phyloP scores from a whole-genome alignment of 1,139 yeast species.

The Lodderomyces margitis region DNA sequence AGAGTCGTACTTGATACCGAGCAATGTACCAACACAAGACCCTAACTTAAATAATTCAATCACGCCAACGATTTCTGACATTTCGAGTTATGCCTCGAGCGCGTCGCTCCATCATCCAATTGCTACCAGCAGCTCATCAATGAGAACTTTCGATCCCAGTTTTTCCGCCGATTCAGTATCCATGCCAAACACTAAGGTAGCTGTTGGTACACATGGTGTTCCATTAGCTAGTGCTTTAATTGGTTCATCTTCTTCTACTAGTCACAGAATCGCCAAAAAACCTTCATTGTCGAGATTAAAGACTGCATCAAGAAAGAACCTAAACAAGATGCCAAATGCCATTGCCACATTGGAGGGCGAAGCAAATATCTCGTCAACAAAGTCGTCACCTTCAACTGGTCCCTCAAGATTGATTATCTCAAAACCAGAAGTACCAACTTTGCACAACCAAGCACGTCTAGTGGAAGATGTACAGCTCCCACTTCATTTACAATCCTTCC shows the following conservation, averaged over 20 bases:
- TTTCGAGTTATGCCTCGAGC: constrained; percentile 22
- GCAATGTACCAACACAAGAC: not conserved
- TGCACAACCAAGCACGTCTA: constrained; percentile 19
- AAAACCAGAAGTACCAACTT: not conserved
- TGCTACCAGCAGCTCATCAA: not conserved
- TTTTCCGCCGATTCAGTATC: not conserved
- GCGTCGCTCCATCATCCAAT: constrained; percentile 13
- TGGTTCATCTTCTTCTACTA: not conserved
- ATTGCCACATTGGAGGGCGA: constrained; percentile 16
- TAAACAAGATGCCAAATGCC: constrained; percentile 4
- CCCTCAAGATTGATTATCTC: not conserved
- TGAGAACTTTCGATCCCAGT: not conserved
- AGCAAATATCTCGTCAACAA: not conserved
- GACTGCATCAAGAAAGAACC: constrained; percentile 10
- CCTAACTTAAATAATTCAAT: constrained; percentile 17
- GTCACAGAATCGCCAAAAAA: constrained; percentile 21
- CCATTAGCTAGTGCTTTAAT: not conserved
- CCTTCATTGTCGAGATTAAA: constrained; percentile 22
- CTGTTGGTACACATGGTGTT: not conserved
- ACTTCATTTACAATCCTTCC: constrained; percentile 1
- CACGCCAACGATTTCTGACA: constrained; percentile 23
- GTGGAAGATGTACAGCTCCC: constrained; percentile 17
- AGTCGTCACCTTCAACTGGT: not conserved
- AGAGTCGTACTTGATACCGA: not conserved
- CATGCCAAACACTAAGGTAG: not conserved